Percentiles rank a stretch among this genome's conserved stretches.
phyloP scores from a whole-genome alignment of 345 rosid genomes.

The Kandelia obovata region DNA sequence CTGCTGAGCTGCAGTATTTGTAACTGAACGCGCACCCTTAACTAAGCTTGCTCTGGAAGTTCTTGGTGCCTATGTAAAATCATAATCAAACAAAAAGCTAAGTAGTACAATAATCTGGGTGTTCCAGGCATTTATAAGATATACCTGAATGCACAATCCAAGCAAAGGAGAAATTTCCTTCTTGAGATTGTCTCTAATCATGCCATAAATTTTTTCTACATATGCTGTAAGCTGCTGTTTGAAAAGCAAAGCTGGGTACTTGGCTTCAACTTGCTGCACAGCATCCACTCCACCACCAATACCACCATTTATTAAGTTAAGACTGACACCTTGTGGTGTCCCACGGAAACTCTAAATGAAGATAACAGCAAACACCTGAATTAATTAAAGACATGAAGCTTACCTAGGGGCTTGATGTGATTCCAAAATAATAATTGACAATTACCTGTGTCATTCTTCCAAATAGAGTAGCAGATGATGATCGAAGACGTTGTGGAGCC shows the following conservation, averaged over 20 bases:
- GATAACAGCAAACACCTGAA: conserved; percentile 9
- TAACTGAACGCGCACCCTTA: conserved; percentile 80
- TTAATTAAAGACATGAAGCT: conserved; percentile 16
- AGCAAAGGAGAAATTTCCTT: conserved; percentile 94
- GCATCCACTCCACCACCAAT: conserved; percentile 55
- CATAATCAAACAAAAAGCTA: conserved; percentile 3
- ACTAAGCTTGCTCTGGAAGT: conserved; percentile 96
- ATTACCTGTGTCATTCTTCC: conserved; percentile 89
- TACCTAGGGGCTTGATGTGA: conserved; percentile 2
- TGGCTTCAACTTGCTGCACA: conserved; percentile 88
- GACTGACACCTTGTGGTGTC: conserved; percentile 76
- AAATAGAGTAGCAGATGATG: conserved; percentile 86
- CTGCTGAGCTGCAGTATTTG: conserved; percentile 75
- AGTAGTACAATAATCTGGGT: neutral
- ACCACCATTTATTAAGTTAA: conserved; percentile 61
- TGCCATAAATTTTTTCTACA: conserved; percentile 93
- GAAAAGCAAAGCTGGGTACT: conserved; percentile 92
- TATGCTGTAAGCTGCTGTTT: conserved; percentile 96
- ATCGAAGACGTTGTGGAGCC: conserved; percentile 92
- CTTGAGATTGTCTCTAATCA: conserved; percentile 93
- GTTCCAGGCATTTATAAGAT: neutral
- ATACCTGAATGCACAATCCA: conserved; percentile 95
- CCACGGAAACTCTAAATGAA: conserved; percentile 82
- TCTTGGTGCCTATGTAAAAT: conserved; percentile 76
- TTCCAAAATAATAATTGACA: neutral